Percentiles rank a stretch among this genome's conserved stretches.
Conservation (phyloP, 2,329 filamentous ascomycete species). For the Dactylellina parvicollis region DNA sequence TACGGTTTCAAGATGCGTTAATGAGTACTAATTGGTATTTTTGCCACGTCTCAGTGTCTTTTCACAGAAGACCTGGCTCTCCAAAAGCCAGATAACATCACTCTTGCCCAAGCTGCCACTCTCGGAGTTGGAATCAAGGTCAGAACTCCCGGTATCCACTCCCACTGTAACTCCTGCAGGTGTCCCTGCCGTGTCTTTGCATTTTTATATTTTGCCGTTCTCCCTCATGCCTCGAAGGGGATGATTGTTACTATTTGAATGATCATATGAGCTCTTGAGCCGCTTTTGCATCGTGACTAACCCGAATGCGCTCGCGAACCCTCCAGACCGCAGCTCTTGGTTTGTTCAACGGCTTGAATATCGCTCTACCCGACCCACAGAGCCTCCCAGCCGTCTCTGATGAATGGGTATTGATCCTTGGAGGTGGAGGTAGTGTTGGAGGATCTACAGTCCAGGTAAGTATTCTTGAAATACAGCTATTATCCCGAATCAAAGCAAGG, state of each 20-base stretch:
- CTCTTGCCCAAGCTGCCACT: slow-evolving; percentile 28
- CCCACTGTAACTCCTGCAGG: neutral
- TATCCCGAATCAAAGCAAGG: neutral
- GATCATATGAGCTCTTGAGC: slow-evolving; percentile 29
- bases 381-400: slow-evolving; percentile 46
- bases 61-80: slow-evolving; percentile 23
- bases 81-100: slow-evolving; percentile 37
- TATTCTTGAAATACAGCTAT: neutral
- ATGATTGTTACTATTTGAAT: neutral
- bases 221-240: neutral
- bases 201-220: neutral
- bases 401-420: slow-evolving; percentile 42
- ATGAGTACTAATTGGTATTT: neutral
- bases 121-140: slow-evolving; percentile 29
- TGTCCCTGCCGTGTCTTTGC: neutral
- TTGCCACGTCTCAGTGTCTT: slow-evolving; percentile 40
- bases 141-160: slow-evolving; percentile 4
- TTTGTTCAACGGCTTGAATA: slow-evolving; percentile 38
- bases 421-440: slow-evolving; percentile 49
- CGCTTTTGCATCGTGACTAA: slow-evolving; percentile 24
- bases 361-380: slow-evolving; percentile 34
- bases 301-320: neutral
- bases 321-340: slow-evolving; percentile 44
- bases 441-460: slow-evolving; percentile 47
- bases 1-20: too few relatives aligned